Evolutionary conservation across 306 rosid genomes (phyloP).

Genomic region (Gleditsia sinensis): DNA sequence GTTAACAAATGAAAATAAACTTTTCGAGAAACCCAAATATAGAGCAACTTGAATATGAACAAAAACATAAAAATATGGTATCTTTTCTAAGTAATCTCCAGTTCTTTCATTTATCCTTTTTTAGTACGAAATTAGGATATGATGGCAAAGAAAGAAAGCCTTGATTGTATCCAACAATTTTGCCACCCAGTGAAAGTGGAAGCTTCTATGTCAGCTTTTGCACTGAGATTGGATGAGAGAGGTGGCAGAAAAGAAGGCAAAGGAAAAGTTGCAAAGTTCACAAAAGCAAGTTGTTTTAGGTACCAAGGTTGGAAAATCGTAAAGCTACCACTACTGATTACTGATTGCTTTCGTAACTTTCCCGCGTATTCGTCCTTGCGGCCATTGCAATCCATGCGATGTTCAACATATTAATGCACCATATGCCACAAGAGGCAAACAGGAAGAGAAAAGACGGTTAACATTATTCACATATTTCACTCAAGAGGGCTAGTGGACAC

Average conservation of each 20-base stretch:
- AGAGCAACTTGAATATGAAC: too few species aligned
- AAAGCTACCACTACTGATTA: slow-evolving; percentile 49
- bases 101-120: background rate
- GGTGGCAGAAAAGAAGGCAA: slow-evolving; percentile 38
- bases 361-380: slow-evolving; percentile 30
- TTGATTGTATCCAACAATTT: slow-evolving; percentile 12
- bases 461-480: slow-evolving; percentile 37
- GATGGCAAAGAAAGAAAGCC: slow-evolving; percentile 5
- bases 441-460: background rate
- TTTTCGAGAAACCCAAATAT: background rate
- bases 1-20: too few species aligned
- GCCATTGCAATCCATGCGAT: slow-evolving; percentile 50
- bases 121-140: background rate
- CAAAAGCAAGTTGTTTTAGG: slow-evolving; percentile 30
- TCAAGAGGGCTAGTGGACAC: slow-evolving; percentile 30
- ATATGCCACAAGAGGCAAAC: slow-evolving; percentile 18
- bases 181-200: slow-evolving; percentile 24
- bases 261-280: slow-evolving; percentile 23
- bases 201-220: slow-evolving; percentile 41
- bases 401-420: slow-evolving; percentile 25
- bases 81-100: background rate
- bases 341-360: slow-evolving; percentile 40
- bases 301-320: slow-evolving; percentile 57
- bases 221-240: slow-evolving; percentile 7
- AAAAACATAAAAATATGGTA: too few species aligned